Percentiles rank a stretch among this genome's conserved stretches.
Conservation (phyloP, 1,284 basidiomycete species). For the Heterobasidion occidentale region DNA sequence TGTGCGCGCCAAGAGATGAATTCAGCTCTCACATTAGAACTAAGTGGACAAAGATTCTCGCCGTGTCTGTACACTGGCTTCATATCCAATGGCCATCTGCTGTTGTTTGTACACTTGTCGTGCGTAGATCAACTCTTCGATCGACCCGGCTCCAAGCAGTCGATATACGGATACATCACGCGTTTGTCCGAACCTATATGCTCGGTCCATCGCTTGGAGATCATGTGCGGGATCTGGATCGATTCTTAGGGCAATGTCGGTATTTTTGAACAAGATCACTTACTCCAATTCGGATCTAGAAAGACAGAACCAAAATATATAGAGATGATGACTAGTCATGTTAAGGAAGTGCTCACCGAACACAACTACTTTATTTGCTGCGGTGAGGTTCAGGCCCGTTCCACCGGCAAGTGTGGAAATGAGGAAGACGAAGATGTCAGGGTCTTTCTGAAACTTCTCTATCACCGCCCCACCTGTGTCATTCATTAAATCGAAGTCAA, state of each 20-base stretch:
- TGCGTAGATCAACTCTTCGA: constrained; percentile 81
- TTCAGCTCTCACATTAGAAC: background rate
- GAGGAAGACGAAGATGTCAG: constrained; percentile 67
- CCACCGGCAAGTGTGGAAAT: constrained; percentile 77
- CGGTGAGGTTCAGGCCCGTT: constrained; percentile 67
- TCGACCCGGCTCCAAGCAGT: constrained; percentile 77
- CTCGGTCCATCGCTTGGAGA: constrained; percentile 83
- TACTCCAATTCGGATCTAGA: constrained; percentile 84
- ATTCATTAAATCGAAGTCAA: background rate
- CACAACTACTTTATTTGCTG: constrained; percentile 81
- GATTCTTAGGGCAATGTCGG: background rate
- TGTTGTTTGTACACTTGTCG: constrained; percentile 88
- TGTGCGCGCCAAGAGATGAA: constrained; percentile 16
- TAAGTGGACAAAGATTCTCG: constrained; percentile 15
- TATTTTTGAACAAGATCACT: constrained; percentile 17
- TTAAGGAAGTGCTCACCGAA: constrained; percentile 46
- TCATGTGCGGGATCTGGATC: constrained; percentile 75
- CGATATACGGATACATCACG: constrained; percentile 83
- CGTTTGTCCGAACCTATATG: constrained; percentile 83
- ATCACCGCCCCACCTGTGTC: constrained; percentile 70
- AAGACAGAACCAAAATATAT: background rate
- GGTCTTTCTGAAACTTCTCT: constrained; percentile 74
- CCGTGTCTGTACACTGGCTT: constrained; percentile 75
- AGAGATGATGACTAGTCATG: background rate
- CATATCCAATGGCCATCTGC: constrained; percentile 82